Evolutionary conservation across 2,329 filamentous ascomycete genomes (phyloP).

Genomic region (Fusarium euwallaceae): DNA sequence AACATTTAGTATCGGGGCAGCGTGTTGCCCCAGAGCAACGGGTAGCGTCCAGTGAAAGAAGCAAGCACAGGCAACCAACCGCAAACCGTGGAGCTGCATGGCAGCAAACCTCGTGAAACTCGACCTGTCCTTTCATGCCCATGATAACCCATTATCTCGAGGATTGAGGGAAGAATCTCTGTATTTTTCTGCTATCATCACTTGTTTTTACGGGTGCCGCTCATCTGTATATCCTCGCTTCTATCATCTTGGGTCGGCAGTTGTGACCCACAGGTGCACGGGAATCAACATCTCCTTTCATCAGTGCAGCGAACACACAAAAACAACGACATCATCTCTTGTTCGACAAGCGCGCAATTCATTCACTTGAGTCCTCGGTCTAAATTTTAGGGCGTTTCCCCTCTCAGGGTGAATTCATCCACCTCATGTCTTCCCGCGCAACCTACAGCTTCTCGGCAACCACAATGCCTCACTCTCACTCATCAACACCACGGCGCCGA

Average conservation of each 20-base stretch:
- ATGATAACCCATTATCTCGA: conserved; percentile 8
- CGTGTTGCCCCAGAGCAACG: conserved; percentile 47
- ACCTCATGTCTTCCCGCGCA: conserved; percentile 27
- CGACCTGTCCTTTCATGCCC: conserved; percentile 13
- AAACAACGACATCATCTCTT: conserved; percentile 8
- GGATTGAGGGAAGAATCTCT: not conserved
- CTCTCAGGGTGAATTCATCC: conserved; percentile 8
- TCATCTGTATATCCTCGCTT: not conserved
- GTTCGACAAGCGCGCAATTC: not conserved
- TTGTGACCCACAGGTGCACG: not conserved
- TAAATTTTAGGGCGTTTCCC: not conserved
- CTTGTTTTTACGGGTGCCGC: not conserved
- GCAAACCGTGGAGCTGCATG: conserved; percentile 21
- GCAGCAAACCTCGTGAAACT: conserved; percentile 29
- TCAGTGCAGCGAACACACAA: conserved; percentile 13
- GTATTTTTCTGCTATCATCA: not conserved
- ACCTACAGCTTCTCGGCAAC: conserved; percentile 21
- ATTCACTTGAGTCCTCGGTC: not conserved
- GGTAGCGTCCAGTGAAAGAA: conserved; percentile 35
- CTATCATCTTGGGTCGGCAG: not conserved
- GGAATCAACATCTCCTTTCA: not conserved
- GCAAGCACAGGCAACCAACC: conserved; percentile 38
- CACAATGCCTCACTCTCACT: conserved; percentile 33
- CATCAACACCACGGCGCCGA: conserved; percentile 36
- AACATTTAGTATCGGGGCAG: conserved; percentile 44